Base-by-base conservation (phyloP, 345 rosid genomes). In the Theobroma cacao region DNA sequence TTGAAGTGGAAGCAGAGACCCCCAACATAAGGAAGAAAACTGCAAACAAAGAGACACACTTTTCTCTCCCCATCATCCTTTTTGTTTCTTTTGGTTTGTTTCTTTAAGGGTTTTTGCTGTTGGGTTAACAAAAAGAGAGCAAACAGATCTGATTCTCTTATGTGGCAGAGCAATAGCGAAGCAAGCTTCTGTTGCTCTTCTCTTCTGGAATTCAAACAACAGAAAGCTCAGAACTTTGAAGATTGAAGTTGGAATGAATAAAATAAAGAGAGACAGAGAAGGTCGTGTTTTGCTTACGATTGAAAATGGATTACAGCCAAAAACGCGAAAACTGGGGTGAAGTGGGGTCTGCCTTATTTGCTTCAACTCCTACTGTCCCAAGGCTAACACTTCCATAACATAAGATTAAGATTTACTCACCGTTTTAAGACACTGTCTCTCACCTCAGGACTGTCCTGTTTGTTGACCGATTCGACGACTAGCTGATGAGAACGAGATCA, bases 1-100 rank as follows among this genome's bases (percentile, higher is more conserved):
- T 84, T 41, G 81, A 81, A 82, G 64, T 70, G 70, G 88, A 83
- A 77, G 85, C 72, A 76, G 64, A 83, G n/a, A 84, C 36, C 77
- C 82, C 52, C 75, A 84, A 53, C 52, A 80, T 22, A 58, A 86
- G 61, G 26, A 83, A 61, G 31, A 85, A 53, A 78, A 85, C 11
- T 72, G 74, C 34, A 72, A 61, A 79, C 33, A 63, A 76, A 65
- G 9, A 22, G 26, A 76, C 1, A 33, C 55, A 34, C 15, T 66
- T 33, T 20, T 18, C 59, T 28, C 63, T n/a, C 60, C 74, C 83
- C 93, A 80, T 86, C 67, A 78, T 45, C n/a, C n/a, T n/a, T n/a
- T n/a, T n/a, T n/a, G 45, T 20, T 75, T 63, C 71, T 40, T 63
- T 48, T 52, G 9, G 28, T 6, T 0, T 11, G 31, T 40, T 63